Conservation (phyloP, 768 basidiomycete genomes). For the Nidularia sp. region DNA sequence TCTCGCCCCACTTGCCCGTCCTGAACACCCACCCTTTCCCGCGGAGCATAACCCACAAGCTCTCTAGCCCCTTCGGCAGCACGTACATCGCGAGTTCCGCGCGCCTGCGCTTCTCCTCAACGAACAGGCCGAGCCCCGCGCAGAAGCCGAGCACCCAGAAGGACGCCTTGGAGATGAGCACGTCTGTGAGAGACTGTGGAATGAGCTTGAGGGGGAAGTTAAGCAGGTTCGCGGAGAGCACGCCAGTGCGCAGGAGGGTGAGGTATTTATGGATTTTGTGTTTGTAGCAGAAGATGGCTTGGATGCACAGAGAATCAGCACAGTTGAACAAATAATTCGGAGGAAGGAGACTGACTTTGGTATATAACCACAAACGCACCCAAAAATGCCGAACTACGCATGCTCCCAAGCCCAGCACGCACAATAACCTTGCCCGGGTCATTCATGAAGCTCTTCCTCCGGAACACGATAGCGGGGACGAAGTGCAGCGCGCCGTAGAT, state of each 20-base stretch:
- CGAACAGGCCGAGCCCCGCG: conserved; percentile 73
- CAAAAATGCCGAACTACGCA: conserved; percentile 84
- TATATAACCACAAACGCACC: conserved; percentile 79
- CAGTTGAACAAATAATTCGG: neutral
- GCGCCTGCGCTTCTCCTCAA: conserved; percentile 85
- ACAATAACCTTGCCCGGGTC: conserved; percentile 66
- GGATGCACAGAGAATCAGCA: neutral
- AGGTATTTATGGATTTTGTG: conserved; percentile 52
- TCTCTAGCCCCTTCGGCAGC: conserved; percentile 86
- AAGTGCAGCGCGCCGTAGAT: conserved; percentile 90
- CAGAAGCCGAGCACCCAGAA: conserved; percentile 75
- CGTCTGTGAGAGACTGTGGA: conserved; percentile 44
- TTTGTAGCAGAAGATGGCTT: conserved; percentile 67
- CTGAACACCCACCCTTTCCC: conserved; percentile 73
- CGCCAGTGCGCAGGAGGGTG: conserved; percentile 21
- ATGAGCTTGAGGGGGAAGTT: conserved; percentile 31
- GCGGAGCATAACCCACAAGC: conserved; percentile 78
- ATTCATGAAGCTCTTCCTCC: conserved; percentile 57
- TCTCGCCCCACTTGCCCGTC: conserved; percentile 68
- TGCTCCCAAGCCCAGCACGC: conserved; percentile 64
- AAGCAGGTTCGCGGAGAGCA: conserved; percentile 7
- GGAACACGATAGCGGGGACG: conserved; percentile 82
- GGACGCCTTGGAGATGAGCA: conserved; percentile 63
- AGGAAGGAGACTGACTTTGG: conserved; percentile 52
- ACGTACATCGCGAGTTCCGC: conserved; percentile 92